Conservation (phyloP, 768 basidiomycete genomes). For the Serendipita sp. region DNA sequence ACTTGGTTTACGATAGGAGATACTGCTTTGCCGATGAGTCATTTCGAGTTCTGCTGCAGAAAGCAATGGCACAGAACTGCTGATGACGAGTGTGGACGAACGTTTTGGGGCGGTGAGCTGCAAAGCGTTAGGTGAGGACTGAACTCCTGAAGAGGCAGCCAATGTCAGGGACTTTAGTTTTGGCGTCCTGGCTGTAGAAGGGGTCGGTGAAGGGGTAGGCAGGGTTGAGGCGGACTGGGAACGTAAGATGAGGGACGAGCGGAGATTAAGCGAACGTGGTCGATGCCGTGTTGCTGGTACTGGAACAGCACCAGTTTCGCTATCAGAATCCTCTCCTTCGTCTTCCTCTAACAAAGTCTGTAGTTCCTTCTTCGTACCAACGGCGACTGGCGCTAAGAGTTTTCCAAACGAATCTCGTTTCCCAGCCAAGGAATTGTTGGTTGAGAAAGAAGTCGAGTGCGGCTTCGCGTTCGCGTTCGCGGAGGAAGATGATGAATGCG, state of each 20-base stretch:
- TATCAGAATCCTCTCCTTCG: conserved; percentile 50
- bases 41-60: neutral
- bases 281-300: conserved; percentile 35
- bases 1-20: conserved; percentile 34
- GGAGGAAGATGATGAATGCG: conserved; percentile 14
- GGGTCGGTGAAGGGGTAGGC: conserved; percentile 34
- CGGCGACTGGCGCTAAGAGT: conserved; percentile 40
- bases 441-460: conserved; percentile 15
- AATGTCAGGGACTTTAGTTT: conserved; percentile 41
- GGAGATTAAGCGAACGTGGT: conserved; percentile 49
- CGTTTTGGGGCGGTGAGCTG: neutral
- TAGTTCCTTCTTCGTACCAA: conserved; percentile 58
- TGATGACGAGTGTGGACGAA: conserved; percentile 9
- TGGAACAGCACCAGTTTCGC: neutral
- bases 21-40: conserved; percentile 43
- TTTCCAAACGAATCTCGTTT: conserved; percentile 76
- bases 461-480: conserved; percentile 17
- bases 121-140: neutral
- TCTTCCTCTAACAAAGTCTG: conserved; percentile 79
- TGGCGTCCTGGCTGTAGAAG: conserved; percentile 25
- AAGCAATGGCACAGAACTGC: neutral
- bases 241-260: conserved; percentile 16
- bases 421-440: conserved; percentile 30
- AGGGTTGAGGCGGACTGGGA: conserved; percentile 9
- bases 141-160: conserved; percentile 15